These are phyloP conservation scores for Globisporangium perplexum DNA, from an alignment of 352 stramenopile genomes.

Conservation along the genomic window DNA sequence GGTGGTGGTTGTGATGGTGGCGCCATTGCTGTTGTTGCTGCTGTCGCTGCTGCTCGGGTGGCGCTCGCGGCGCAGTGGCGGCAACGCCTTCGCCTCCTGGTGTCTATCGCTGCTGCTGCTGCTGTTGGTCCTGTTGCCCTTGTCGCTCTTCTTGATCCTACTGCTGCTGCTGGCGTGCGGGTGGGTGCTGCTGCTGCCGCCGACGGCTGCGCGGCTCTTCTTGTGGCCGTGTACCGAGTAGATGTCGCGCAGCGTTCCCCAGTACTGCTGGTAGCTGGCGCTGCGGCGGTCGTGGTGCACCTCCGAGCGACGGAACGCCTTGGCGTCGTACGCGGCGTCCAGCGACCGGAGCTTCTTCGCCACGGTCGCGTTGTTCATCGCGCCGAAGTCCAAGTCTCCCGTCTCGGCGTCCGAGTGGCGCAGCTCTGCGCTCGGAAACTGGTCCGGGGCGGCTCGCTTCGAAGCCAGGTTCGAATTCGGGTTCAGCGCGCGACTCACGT, in stretches of 20 bases:
- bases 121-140: too few species aligned
- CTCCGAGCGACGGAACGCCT: slow-evolving; percentile 30
- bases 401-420: slow-evolving; percentile 21
- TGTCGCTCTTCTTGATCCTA: too few species aligned
- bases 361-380: slow-evolving; percentile 59
- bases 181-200: too few species aligned
- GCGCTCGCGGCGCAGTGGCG: neutral
- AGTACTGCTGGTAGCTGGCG: slow-evolving; percentile 65
- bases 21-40: neutral
- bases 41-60: slow-evolving; percentile 2
- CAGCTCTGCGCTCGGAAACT: slow-evolving; percentile 6
- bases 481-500: slow-evolving; percentile 51
- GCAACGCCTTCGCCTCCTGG: neutral
- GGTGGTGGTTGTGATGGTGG: neutral
- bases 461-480: neutral
- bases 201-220: slow-evolving; percentile 6
- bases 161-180: too few species aligned
- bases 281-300: slow-evolving; percentile 41
- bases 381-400: slow-evolving; percentile 46
- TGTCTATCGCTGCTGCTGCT: slow-evolving; percentile 17
- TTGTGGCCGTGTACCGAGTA: slow-evolving; percentile 36
- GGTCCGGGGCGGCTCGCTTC: slow-evolving; percentile 2
- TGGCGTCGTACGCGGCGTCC: slow-evolving; percentile 69
- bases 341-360: slow-evolving; percentile 70
- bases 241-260: slow-evolving; percentile 58